Percentiles rank a stretch among this genome's conserved stretches.
phyloP scores from a whole-genome alignment of 805 yeast genomes.

The Crinitomyces ghanaensis region DNA sequence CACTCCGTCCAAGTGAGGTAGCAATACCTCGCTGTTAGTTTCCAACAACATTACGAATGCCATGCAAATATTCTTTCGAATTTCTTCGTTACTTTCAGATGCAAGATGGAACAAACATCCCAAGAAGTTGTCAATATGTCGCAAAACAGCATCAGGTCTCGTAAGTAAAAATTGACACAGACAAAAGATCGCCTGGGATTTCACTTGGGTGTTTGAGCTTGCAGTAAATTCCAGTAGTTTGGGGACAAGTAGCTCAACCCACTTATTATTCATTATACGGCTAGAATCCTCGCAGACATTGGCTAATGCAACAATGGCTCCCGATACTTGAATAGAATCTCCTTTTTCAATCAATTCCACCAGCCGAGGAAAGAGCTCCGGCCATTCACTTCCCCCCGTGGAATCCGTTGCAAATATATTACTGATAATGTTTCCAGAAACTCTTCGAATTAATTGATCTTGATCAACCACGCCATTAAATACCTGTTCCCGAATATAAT shows the following conservation, averaged over 20 bases:
- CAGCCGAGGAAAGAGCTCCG: conserved; percentile 56
- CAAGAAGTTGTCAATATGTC: conserved; percentile 59
- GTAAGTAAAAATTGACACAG: conserved; percentile 60
- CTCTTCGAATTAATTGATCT: conserved; percentile 60
- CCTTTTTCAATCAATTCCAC: conserved; percentile 45
- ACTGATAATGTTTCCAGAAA: conserved; percentile 85
- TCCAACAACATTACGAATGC: conserved; percentile 65
- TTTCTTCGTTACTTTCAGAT: conserved; percentile 41
- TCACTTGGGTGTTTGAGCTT: conserved; percentile 33
- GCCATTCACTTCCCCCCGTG: conserved; percentile 64
- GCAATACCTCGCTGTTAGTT: conserved; percentile 65
- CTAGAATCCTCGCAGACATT: conserved; percentile 88
- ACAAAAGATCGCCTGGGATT: conserved; percentile 57
- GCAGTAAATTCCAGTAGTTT: conserved; percentile 45
- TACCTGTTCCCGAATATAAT: conserved; percentile 35
- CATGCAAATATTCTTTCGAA: conserved; percentile 64
- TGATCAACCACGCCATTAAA: conserved; percentile 40
- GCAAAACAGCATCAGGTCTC: too few species aligned
- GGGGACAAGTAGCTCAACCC: conserved; percentile 57
- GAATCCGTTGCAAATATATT: conserved; percentile 55
- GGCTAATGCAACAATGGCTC: conserved; percentile 69
- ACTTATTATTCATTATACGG: conserved; percentile 50
- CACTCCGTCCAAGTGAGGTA: conserved; percentile 78
- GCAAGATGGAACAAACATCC: conserved; percentile 60
- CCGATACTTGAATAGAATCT: conserved; percentile 45